phyloP scores from a whole-genome alignment of 192 early-diverging fungal species.

The Rhizoclosmatium globosum region DNA sequence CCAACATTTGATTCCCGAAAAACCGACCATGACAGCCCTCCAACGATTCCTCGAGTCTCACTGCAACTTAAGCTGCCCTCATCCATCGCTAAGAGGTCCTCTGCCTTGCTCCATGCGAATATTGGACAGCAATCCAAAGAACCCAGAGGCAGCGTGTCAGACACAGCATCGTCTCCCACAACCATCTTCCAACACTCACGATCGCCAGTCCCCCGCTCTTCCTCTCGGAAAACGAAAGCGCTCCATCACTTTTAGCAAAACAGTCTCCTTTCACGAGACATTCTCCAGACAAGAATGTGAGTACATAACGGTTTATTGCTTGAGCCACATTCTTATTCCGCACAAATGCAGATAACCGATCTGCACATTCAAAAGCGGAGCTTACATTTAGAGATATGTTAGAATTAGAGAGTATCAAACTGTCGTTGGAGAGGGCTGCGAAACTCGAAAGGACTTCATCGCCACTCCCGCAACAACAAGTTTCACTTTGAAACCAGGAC shows the following conservation, averaged over 20 bases:
- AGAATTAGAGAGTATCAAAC: not conserved
- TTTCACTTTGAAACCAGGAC: not conserved
- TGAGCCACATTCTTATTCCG: not conserved
- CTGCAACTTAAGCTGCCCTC: too few relatives aligned
- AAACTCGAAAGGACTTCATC: not conserved
- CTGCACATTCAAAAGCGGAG: not conserved
- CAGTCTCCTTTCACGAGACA: not conserved
- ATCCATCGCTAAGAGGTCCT: too few relatives aligned
- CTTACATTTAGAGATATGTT: not conserved
- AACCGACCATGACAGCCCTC: too few relatives aligned
- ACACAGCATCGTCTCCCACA: too few relatives aligned
- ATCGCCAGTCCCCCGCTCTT: too few relatives aligned
- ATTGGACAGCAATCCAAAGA: too few relatives aligned
- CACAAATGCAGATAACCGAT: not conserved
- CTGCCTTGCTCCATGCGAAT: too few relatives aligned
- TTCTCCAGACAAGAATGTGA: slow-evolving; percentile 3
- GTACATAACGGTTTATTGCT: not conserved
- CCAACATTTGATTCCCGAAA: too few relatives aligned
- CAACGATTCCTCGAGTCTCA: too few relatives aligned
- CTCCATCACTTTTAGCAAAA: not conserved
- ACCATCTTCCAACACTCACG: too few relatives aligned
- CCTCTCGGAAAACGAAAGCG: not conserved
- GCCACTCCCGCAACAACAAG: not conserved
- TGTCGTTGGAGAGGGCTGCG: not conserved
- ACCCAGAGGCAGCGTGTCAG: too few relatives aligned